These are phyloP conservation scores for Rhynchospora breviuscula DNA, from an alignment of 176 grass and related monocot species.

Conservation along the genomic window DNA sequence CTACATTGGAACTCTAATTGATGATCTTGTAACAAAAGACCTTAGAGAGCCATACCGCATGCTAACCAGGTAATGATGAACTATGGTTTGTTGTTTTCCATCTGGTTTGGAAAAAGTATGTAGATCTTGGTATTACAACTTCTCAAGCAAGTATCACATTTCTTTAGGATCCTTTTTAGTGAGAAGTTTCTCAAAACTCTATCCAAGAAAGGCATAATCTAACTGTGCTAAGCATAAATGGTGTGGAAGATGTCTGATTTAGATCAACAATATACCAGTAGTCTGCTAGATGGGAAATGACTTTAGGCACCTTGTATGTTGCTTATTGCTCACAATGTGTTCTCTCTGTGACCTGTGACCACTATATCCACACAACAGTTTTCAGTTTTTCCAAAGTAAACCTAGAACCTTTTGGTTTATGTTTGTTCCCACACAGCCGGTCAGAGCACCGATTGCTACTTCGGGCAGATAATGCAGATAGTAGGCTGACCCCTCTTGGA, in stretches of 20 bases:
- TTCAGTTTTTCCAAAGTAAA: neutral
- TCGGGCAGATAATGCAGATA: conserved; percentile 93
- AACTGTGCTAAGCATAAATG: neutral
- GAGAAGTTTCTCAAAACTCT: neutral
- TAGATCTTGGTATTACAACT: neutral
- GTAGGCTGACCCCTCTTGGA: conserved; percentile 78
- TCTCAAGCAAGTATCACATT: neutral
- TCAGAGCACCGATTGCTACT: conserved; percentile 87
- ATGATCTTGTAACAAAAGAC: conserved; percentile 99
- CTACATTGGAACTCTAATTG: conserved; percentile 91
- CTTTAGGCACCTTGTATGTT: neutral
- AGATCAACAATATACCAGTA: neutral
- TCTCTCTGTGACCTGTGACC: neutral
- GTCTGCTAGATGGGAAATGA: neutral
- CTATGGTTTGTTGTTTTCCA: neutral
- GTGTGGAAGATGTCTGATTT: neutral
- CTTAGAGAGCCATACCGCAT: conserved; percentile 94
- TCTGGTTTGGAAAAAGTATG: neutral
- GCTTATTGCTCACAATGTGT: neutral
- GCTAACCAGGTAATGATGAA: conserved; percentile 68
- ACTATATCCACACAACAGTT: neutral
- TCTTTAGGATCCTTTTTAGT: conserved; percentile 1
- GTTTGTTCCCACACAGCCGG: conserved; percentile 42
- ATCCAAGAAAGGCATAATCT: neutral
- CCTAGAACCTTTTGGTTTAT: conserved; percentile 18